A percentile compares a stretch with the other conserved stretches of the same genome.
Conservation (phyloP, 495 filamentous ascomycete species). For the Pyrenopolyporus hunteri region DNA sequence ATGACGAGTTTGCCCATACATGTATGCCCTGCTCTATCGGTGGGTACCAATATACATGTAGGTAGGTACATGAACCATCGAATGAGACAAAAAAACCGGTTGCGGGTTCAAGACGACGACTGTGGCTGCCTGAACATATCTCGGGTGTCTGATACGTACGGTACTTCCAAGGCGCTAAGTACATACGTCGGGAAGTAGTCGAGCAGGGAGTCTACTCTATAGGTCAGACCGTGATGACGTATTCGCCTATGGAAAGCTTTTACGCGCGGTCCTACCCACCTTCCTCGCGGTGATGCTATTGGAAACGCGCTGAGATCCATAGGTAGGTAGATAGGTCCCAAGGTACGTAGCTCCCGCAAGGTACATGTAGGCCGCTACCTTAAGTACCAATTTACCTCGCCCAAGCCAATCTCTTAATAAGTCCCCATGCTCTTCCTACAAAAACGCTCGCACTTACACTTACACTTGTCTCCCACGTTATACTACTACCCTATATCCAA, state of each 20-base stretch:
- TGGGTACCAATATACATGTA: too few species aligned
- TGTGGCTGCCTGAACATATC: not conserved
- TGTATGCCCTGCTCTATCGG: too few species aligned
- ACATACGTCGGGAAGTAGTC: not conserved
- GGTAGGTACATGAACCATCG: too few species aligned
- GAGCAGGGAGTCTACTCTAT: constrained; percentile 19
- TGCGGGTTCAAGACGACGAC: too few species aligned
- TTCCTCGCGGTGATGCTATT: constrained; percentile 11
- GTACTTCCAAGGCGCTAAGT: constrained; percentile 22
- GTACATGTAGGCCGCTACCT: not conserved
- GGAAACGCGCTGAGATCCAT: constrained; percentile 17
- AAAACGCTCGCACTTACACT: too few species aligned
- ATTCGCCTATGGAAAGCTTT: constrained; percentile 23
- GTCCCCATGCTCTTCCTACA: constrained; percentile 24
- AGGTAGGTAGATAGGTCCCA: not conserved
- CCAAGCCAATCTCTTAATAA: constrained; percentile 22
- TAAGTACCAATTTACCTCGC: constrained; percentile 6
- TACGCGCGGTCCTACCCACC: constrained; percentile 21
- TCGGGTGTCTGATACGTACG: not conserved
- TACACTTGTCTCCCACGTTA: constrained; percentile 2
- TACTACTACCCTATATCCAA: constrained; percentile 7
- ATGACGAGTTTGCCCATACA: too few species aligned
- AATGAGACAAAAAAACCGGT: not conserved
- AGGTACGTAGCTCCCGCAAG: not conserved
- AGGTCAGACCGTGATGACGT: constrained; percentile 31